Evolutionary conservation across 495 filamentous ascomycete species (phyloP).

Genomic region (Hyaloscypha finlandica): DNA sequence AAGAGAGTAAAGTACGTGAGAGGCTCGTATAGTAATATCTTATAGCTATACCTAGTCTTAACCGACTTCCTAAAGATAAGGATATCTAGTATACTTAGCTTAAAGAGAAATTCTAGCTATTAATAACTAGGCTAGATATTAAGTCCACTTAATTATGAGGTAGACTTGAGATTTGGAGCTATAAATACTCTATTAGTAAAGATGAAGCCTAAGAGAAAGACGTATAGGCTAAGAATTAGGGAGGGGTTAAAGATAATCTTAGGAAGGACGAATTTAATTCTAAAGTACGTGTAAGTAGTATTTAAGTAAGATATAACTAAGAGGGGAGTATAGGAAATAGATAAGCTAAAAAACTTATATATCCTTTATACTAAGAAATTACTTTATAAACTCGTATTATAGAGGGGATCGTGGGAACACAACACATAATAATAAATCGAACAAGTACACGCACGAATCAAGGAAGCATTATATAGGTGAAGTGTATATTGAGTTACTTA

Average conservation of each 20-base stretch:
- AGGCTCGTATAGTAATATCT: conserved; percentile 37
- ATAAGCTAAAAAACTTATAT: conserved; percentile 29
- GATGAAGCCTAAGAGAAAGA: conserved; percentile 39
- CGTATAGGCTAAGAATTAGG: conserved; percentile 31
- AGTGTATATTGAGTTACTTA: no score
- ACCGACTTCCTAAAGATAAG: no score
- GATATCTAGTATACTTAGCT: conserved; percentile 29
- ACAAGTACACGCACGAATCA: no score
- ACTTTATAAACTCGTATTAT: conserved; percentile 43
- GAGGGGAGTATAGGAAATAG: not conserved
- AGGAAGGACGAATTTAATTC: conserved; percentile 37
- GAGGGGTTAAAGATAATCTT: conserved; percentile 11
- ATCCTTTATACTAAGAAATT: conserved; percentile 39
- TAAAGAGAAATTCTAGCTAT: conserved; percentile 34
- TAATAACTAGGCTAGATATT: conserved; percentile 33
- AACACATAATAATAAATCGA: no score
- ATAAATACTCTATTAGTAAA: conserved; percentile 34
- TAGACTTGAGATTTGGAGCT: conserved; percentile 35
- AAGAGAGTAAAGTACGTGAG: conserved; percentile 39
- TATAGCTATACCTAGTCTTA: no score
- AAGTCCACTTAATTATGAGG: conserved; percentile 33
- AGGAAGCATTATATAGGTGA: no score
- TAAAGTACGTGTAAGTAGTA: conserved; percentile 18
- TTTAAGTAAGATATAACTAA: not conserved
- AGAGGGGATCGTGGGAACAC: no score